These are phyloP conservation scores for Kwoniella dejecticola DNA, from an alignment of 768 basidiomycete species.

Conservation along the genomic window DNA sequence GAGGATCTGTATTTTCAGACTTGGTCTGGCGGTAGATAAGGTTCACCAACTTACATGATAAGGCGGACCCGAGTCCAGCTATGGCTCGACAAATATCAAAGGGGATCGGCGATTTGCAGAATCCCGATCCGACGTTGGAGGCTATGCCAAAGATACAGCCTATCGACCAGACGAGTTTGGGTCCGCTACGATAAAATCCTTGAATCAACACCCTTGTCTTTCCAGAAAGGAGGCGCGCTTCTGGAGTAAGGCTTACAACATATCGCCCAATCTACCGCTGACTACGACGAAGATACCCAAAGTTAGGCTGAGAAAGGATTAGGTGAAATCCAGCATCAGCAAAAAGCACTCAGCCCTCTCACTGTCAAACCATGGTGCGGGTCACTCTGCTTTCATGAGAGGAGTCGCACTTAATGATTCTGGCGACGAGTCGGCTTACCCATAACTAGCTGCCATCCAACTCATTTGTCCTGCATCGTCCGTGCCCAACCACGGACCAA, in stretches of 20 bases:
- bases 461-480: constrained; percentile 29
- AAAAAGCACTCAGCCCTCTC: too few species aligned
- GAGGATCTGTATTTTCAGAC: too few species aligned
- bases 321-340: background rate
- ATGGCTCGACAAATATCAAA: constrained; percentile 39
- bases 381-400: too few species aligned
- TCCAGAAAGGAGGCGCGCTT: background rate
- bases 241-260: constrained; percentile 24
- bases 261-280: constrained; percentile 37
- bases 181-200: constrained; percentile 13
- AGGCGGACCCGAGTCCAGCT: constrained; percentile 38
- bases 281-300: constrained; percentile 39
- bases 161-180: constrained; percentile 19
- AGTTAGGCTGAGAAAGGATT: constrained; percentile 25
- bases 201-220: background rate
- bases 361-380: too few species aligned
- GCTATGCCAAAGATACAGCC: constrained; percentile 21
- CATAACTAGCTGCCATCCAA: constrained; percentile 39
- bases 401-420: too few species aligned
- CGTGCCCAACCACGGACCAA: constrained; percentile 31
- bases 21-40: too few species aligned
- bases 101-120: constrained; percentile 19
- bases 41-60: constrained; percentile 18
- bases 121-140: constrained; percentile 18
- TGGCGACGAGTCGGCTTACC: too few species aligned